A percentile compares a stretch with the other conserved stretches of the same genome.
Evolutionary conservation across 75 land plant genomes (phyloP).

Genomic region (Azolla pinnata): DNA sequence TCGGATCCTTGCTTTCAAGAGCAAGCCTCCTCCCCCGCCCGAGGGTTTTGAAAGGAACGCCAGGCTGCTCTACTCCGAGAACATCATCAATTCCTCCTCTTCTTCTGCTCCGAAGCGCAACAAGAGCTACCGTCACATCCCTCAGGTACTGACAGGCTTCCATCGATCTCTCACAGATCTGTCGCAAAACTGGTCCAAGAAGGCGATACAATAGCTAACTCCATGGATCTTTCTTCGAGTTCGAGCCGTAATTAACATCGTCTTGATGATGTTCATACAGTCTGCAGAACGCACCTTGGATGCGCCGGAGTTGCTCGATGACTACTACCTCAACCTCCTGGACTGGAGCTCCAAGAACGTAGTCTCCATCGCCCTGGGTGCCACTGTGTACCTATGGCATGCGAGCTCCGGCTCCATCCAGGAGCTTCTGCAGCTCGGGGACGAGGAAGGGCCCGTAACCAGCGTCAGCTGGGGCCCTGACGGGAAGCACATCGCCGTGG

Average conservation of each 20-base stretch:
- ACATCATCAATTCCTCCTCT: too few species aligned
- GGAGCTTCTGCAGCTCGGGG: conserved; percentile 59
- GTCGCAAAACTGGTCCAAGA: too few species aligned
- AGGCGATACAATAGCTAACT: too few species aligned
- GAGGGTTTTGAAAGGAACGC: conserved; percentile 24
- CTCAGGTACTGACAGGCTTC: too few species aligned
- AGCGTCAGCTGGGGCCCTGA: conserved; percentile 87
- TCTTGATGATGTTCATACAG: conserved; percentile 15
- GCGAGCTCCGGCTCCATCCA: conserved; percentile 48
- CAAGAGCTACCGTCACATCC: conserved; percentile 47
- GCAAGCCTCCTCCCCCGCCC: conserved; percentile 55
- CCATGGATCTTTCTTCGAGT: background rate
- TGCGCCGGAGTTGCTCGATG: conserved; percentile 86
- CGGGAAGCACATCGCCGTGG: conserved; percentile 65
- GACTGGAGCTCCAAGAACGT: conserved; percentile 86
- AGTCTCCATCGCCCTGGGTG: conserved; percentile 54
- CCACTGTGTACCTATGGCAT: conserved; percentile 76
- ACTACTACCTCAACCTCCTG: conserved; percentile 75
- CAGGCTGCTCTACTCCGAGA: conserved; percentile 19
- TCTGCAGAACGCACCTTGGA: conserved; percentile 70
- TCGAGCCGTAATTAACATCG: background rate
- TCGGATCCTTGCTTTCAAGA: conserved; percentile 71
- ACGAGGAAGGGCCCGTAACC: conserved; percentile 70
- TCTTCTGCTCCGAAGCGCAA: conserved; percentile 21
- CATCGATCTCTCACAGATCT: too few species aligned